Percentiles rank a stretch among this genome's conserved stretches.
phyloP scores from a whole-genome alignment of 208 protist species.

The Trypanosoma cruzi region DNA sequence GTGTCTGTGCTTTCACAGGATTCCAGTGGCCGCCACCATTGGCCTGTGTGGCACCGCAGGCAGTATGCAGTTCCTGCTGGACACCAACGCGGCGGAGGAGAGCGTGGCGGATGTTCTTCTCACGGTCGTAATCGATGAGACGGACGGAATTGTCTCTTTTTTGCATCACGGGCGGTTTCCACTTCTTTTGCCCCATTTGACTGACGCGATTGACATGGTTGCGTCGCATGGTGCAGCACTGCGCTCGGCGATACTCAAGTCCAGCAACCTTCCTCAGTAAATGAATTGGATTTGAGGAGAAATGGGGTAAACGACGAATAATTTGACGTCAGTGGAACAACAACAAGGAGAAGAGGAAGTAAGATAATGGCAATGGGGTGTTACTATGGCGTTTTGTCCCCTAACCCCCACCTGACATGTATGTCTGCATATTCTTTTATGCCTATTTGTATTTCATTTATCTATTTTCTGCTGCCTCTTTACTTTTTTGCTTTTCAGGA shows the following conservation, averaged over 20 bases:
- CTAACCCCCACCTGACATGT: no score
- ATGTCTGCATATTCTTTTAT: no score
- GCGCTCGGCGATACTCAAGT: slow-evolving; percentile 26
- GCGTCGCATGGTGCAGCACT: slow-evolving; percentile 9
- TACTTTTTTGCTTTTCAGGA: neutral
- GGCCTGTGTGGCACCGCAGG: slow-evolving; percentile 25
- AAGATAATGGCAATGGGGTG: neutral
- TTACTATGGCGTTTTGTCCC: neutral
- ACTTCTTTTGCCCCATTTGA: slow-evolving; percentile 42
- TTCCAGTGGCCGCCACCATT: slow-evolving; percentile 69
- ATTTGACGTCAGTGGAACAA: neutral
- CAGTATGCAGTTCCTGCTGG: slow-evolving; percentile 53
- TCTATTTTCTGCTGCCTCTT: neutral
- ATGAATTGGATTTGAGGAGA: neutral
- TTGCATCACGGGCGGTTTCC: slow-evolving; percentile 53
- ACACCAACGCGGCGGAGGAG: slow-evolving; percentile 86
- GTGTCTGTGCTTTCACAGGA: slow-evolving; percentile 37
- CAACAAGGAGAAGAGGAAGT: slow-evolving; percentile 3
- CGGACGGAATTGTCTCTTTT: slow-evolving; percentile 47
- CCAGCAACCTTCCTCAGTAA: neutral
- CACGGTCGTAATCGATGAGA: slow-evolving; percentile 68
- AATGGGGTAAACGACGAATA: slow-evolving; percentile 5
- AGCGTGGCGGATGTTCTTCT: slow-evolving; percentile 54
- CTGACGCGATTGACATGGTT: slow-evolving; percentile 18
- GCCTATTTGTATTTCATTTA: no score